phyloP scores from a whole-genome alignment of 768 basidiomycete genomes.

The Podaxis sp. region DNA sequence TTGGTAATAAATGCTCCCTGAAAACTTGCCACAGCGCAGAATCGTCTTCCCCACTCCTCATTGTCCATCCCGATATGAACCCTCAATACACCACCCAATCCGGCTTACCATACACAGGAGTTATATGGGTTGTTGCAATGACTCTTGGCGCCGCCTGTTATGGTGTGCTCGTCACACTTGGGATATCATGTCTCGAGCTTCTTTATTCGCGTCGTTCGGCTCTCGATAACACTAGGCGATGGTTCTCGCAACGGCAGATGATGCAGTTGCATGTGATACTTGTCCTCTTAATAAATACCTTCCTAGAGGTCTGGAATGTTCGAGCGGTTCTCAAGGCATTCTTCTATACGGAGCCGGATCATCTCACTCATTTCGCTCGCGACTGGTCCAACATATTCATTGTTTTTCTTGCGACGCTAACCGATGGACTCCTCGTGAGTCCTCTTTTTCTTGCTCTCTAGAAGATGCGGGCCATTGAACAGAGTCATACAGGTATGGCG shows the following conservation, averaged over 20 bases:
- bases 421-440: not conserved
- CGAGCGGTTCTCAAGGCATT: not conserved
- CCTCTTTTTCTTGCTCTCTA: not conserved
- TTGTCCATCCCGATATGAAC: too few relatives aligned
- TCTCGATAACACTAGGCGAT: not conserved
- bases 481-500: not conserved
- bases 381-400: not conserved
- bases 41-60: too few relatives aligned
- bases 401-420: not conserved
- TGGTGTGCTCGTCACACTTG: not conserved
- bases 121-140: not conserved
- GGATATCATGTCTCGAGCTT: not conserved
- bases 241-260: not conserved
- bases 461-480: not conserved
- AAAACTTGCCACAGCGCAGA: too few relatives aligned
- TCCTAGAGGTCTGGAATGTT: not conserved
- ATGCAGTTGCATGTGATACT: not conserved
- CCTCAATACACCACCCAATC: too few relatives aligned
- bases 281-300: not conserved
- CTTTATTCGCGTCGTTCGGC: not conserved
- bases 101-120: too few relatives aligned
- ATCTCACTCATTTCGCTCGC: not conserved
- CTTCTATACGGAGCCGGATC: not conserved
- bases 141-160: not conserved
- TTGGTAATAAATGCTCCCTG: too few relatives aligned